A percentile compares a stretch with the other conserved stretches of the same genome.
Evolutionary conservation across 805 yeast genomes (phyloP).

Genomic region (Candida orba): DNA sequence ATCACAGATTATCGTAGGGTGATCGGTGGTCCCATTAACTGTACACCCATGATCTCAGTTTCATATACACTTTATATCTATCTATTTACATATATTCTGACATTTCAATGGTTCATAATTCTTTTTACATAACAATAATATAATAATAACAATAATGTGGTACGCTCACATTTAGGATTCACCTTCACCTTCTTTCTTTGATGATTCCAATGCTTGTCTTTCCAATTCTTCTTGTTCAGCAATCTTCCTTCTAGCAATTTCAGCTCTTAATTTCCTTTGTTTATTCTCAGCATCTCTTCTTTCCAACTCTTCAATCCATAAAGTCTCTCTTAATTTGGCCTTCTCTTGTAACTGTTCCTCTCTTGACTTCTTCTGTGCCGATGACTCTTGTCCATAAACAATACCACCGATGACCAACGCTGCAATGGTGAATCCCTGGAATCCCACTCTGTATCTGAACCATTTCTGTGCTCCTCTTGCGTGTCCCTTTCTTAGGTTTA

Average conservation of each 20-base stretch:
- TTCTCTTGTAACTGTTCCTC: slow-evolving; percentile 66
- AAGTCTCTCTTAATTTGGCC: slow-evolving; percentile 75
- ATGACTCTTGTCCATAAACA: slow-evolving; percentile 47
- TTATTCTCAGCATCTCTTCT: slow-evolving; percentile 73
- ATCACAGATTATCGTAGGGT: too few species aligned
- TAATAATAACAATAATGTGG: too few species aligned
- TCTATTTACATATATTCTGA: too few species aligned
- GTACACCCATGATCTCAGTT: too few species aligned
- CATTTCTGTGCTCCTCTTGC: slow-evolving; percentile 71
- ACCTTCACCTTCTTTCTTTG: too few species aligned
- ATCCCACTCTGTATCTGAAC: slow-evolving; percentile 84
- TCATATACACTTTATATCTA: too few species aligned
- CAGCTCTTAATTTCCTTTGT: slow-evolving; percentile 62
- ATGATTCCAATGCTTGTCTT: slow-evolving; percentile 11
- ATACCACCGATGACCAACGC: slow-evolving; percentile 80
- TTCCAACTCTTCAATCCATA: slow-evolving; percentile 89
- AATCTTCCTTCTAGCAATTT: slow-evolving; percentile 41
- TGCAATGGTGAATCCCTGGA: slow-evolving; percentile 76
- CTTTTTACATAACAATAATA: too few species aligned
- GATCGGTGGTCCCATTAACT: too few species aligned
- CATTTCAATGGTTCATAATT: too few species aligned
- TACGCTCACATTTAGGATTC: too few species aligned
- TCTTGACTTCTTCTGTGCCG: slow-evolving; percentile 39
- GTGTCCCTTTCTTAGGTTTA: slow-evolving; percentile 67
- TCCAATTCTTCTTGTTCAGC: slow-evolving; percentile 33